Conservation (phyloP, 331 rosid genomes). For the Acacia concinna region DNA sequence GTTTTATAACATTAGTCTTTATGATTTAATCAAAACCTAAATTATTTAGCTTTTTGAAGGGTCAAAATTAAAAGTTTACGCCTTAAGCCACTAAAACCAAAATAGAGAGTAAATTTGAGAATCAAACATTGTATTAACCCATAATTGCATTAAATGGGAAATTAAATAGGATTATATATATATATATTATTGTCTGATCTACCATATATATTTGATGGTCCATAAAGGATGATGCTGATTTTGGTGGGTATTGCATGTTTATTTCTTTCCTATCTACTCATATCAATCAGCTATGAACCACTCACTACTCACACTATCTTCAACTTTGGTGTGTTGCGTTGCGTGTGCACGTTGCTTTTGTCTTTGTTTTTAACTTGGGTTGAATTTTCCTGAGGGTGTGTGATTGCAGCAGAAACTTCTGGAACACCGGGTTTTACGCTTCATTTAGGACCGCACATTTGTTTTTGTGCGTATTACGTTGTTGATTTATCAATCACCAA, state of each 20-base stretch:
- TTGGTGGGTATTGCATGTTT: not conserved
- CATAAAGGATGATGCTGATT: not conserved
- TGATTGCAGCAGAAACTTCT: slow-evolving; percentile 3
- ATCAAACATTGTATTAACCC: too few species aligned
- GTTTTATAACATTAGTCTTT: too few species aligned
- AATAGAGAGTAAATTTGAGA: too few species aligned
- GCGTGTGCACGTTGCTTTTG: not conserved
- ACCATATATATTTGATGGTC: not conserved
- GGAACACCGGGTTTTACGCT: not conserved
- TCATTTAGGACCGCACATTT: not conserved
- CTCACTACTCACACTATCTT: not conserved
- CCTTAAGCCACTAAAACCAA: accelerated
- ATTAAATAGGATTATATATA: not conserved
- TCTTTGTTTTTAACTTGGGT: not conserved
- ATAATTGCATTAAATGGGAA: not conserved
- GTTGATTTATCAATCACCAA: not conserved
- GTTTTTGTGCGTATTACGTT: not conserved
- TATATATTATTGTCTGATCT: too few species aligned
- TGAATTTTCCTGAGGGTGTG: not conserved
- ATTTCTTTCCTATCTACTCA: not conserved
- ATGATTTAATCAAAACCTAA: too few species aligned
- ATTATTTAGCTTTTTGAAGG: too few species aligned
- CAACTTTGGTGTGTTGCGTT: slow-evolving; percentile 15
- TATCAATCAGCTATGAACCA: not conserved
- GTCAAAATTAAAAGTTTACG: too few species aligned